These are phyloP conservation scores for Stephania cephalantha DNA, from an alignment of 164 flowering plant genomes.

Conservation along the genomic window DNA sequence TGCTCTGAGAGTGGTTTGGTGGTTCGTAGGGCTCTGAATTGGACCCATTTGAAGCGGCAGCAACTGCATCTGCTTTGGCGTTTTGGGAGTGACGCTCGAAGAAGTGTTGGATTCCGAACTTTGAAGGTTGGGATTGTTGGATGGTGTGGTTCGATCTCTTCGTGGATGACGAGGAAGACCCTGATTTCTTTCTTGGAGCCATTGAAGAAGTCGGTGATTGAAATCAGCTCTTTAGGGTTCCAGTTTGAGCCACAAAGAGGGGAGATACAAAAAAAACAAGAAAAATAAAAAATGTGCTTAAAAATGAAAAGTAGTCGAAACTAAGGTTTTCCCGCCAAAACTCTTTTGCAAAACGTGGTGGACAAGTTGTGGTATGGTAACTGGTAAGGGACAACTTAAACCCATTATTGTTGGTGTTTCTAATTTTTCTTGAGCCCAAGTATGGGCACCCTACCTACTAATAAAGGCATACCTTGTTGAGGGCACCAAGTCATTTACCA, in stretches of 20 bases:
- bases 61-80: slow-evolving; percentile 22
- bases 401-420: too few relatives aligned
- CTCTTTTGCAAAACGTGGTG: too few relatives aligned
- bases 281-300: too few relatives aligned
- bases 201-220: slow-evolving; percentile 21
- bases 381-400: too few relatives aligned
- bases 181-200: slow-evolving; percentile 66
- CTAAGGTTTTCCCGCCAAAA: too few relatives aligned
- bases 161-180: slow-evolving; percentile 28
- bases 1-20: slow-evolving; percentile 20
- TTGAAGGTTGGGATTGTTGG: slow-evolving; percentile 49
- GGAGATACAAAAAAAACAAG: not conserved
- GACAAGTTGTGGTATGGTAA: too few relatives aligned
- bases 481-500: too few relatives aligned
- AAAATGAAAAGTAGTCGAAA: too few relatives aligned
- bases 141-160: slow-evolving; percentile 36
- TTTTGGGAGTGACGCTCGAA: slow-evolving; percentile 77
- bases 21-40: slow-evolving; percentile 10
- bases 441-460: too few relatives aligned
- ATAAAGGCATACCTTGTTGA: too few relatives aligned
- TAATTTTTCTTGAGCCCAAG: too few relatives aligned
- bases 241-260: slow-evolving; percentile 1
- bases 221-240: not conserved
- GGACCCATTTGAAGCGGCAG: slow-evolving; percentile 7
- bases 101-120: slow-evolving; percentile 93